A percentile compares a stretch with the other conserved stretches of the same genome.
Evolutionary conservation across 805 yeast genomes (phyloP).

Genomic region (Tetrapisispora pingtungensis): DNA sequence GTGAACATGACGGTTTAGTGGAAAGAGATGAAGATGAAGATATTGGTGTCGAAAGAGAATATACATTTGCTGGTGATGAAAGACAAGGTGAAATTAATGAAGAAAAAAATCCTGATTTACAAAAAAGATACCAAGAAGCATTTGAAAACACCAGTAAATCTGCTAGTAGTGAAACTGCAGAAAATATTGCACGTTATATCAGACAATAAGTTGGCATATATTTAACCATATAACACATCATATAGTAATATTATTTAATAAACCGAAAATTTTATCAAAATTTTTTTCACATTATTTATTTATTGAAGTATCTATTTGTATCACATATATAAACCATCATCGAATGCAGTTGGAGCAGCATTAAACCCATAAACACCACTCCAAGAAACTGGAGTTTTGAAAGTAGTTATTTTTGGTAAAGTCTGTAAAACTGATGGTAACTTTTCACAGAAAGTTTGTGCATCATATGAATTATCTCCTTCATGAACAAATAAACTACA

Average conservation of each 20-base stretch:
- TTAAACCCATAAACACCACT: conserved; percentile 70
- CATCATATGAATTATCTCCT: conserved; percentile 80
- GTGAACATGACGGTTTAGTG: conserved; percentile 34
- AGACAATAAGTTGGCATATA: conserved; percentile 24
- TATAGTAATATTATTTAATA: not conserved
- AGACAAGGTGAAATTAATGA: conserved; percentile 50
- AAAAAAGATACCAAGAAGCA: conserved; percentile 64
- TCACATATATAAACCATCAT: conserved; percentile 54
- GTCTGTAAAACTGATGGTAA: conserved; percentile 7
- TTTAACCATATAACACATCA: not conserved
- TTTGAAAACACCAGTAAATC: conserved; percentile 52
- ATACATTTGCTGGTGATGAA: conserved; percentile 59
- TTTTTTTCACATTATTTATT: too few relatives aligned
- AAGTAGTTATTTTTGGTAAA: conserved; percentile 19
- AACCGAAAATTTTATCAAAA: too few relatives aligned
- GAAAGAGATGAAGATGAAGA: conserved; percentile 41
- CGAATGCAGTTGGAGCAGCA: conserved; percentile 56
- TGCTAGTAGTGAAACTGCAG: conserved; percentile 59
- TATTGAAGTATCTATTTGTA: not conserved
- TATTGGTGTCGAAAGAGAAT: conserved; percentile 55
- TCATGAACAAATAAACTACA: conserved; percentile 66
- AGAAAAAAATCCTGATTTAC: conserved; percentile 37
- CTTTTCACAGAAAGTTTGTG: conserved; percentile 27
- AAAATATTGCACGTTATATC: conserved; percentile 59
- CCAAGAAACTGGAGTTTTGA: conserved; percentile 70